A percentile compares a stretch with the other conserved stretches of the same genome.
phyloP scores from a whole-genome alignment of 2,329 filamentous ascomycete genomes.

The Aspergillus fischeri region DNA sequence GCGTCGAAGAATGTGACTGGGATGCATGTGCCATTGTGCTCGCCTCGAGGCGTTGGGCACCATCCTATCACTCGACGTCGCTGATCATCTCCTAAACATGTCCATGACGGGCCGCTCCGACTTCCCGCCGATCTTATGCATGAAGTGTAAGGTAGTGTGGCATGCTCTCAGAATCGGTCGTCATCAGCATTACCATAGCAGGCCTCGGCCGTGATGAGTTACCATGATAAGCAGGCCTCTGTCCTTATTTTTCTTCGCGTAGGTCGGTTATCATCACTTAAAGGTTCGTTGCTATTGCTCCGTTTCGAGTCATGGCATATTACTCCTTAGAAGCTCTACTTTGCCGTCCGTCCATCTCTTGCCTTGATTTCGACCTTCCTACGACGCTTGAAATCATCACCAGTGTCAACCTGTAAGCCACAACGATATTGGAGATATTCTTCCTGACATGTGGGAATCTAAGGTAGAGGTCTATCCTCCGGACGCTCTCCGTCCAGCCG shows the following conservation, averaged over 20 bases:
- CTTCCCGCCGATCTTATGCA: constrained; percentile 29
- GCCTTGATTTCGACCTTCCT: not conserved
- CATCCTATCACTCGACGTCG: constrained; percentile 11
- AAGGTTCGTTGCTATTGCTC: not conserved
- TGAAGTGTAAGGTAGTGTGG: constrained; percentile 16
- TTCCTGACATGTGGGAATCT: not conserved
- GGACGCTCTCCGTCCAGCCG: not conserved
- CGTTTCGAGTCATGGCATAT: not conserved
- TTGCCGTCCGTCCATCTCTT: not conserved
- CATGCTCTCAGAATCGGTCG: constrained; percentile 1
- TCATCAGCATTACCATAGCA: not conserved
- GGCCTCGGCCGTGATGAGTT: not conserved
- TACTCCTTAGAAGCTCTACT: not conserved
- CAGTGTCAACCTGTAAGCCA: not conserved
- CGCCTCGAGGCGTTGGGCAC: constrained; percentile 19
- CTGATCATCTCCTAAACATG: constrained; percentile 22
- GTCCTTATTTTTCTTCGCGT: not conserved
- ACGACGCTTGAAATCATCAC: not conserved
- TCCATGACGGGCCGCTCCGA: constrained; percentile 28
- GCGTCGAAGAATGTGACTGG: constrained; percentile 5
- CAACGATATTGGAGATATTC: not conserved
- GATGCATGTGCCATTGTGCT: constrained; percentile 15
- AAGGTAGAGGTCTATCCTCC: not conserved
- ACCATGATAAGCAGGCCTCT: not conserved
- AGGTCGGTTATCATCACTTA: not conserved